These are phyloP conservation scores for Sherardia arvensis DNA, from an alignment of 257 asterid species.

Conservation along the genomic window DNA sequence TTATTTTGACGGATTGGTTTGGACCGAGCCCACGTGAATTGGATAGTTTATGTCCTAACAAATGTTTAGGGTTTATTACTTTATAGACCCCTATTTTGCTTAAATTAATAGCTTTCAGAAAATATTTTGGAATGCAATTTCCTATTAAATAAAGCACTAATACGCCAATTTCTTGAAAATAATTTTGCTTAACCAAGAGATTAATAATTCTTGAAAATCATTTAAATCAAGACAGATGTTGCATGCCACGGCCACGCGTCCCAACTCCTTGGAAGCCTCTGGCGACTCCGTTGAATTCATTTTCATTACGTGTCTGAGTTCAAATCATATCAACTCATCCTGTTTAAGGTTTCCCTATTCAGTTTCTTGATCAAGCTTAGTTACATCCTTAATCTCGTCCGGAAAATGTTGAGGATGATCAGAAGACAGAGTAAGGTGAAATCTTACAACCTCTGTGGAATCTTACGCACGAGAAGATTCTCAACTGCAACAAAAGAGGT, in stretches of 20 bases:
- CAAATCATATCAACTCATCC: not conserved
- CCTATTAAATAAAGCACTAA: too few relatives aligned
- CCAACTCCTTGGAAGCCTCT: not conserved
- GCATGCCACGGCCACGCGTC: not conserved
- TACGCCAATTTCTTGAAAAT: too few relatives aligned
- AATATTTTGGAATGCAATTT: too few relatives aligned
- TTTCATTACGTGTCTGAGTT: too few relatives aligned
- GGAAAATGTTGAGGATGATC: not conserved
- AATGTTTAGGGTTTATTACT: too few relatives aligned
- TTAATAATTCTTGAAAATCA: too few relatives aligned
- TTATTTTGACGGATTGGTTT: not conserved
- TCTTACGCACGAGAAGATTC: not conserved
- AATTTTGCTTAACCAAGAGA: too few relatives aligned
- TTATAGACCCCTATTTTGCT: too few relatives aligned
- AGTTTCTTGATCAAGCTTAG: too few relatives aligned
- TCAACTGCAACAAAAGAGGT: not conserved
- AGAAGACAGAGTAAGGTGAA: not conserved
- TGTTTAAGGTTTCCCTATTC: not conserved
- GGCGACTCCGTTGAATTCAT: not conserved
- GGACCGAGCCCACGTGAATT: conserved; percentile 29
- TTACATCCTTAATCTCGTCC: not conserved
- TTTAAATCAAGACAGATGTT: too few relatives aligned
- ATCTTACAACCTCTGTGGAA: not conserved
- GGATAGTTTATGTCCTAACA: too few relatives aligned
- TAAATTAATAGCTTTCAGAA: too few relatives aligned